Base-by-base conservation (phyloP, 352 stramenopile genomes). In the Thalassiosira delicatula region DNA sequence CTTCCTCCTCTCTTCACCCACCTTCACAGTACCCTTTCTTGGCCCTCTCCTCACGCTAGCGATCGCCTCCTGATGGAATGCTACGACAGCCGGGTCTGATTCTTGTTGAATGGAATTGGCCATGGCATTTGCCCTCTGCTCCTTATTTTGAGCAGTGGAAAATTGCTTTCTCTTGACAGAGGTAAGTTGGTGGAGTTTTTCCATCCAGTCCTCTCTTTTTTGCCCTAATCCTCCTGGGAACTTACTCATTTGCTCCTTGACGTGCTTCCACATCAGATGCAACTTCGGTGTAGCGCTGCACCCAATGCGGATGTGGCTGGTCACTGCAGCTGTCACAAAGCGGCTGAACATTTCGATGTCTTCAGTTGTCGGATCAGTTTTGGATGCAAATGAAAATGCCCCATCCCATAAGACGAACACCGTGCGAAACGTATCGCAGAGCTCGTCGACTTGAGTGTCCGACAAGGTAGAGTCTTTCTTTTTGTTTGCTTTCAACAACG, bases 351-450 rank as follows among this genome's bases (percentile, higher is more conserved):
- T 56, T 27, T 2, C 17, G 8, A 37, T 53, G 46, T 84, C 44
- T 25, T 69, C 25, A 30, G 5, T 21, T 30, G 68, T 71, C 37
- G 76, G 76, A 33, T 79, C 66, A 0, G 75, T 29, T 49, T 33
- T 78, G 2, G 60, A 23, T 8, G 60, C 76, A 19, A 60, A 63
- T 9, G 76, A 84, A 81, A 57, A 74, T 33, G 62, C 51, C 30
- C 72, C 72, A 69, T 75, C 72, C 72, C 72, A 81, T 37, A 82
- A 76, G 17, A 82, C 27, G n/a, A 59, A 82, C 11, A 71, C 21
- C 0, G 25, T 29, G 0, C 9, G 25, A 63, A 71, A 82, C 30
- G 66, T 17, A 14, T 61, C 4, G 33, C 66, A 68, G 14, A 78
- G 9, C 8, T 19, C 42, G 40, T 83, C 49, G 7, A 83, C 78